phyloP scores from a whole-genome alignment of 2,329 filamentous ascomycete genomes.

The Pseudogymnoascus sp. region DNA sequence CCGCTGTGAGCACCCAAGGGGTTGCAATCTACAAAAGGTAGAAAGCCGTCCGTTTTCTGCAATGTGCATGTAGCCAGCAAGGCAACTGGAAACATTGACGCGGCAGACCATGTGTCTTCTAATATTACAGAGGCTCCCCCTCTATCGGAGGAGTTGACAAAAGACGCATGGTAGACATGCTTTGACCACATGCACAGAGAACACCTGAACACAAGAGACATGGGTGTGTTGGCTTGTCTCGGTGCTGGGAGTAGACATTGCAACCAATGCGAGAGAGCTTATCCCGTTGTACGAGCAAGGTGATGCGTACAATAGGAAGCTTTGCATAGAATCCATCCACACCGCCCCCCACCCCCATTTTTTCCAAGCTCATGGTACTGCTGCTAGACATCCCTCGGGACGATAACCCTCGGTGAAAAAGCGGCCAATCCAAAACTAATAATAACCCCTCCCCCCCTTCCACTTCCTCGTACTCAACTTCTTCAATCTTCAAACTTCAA shows the following conservation, averaged over 20 bases:
- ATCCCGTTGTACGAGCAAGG: not conserved
- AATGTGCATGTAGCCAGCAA: not conserved
- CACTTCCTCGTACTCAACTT: not conserved
- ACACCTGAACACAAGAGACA: not conserved
- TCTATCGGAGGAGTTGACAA: not conserved
- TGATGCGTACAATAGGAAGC: not conserved
- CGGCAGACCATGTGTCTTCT: not conserved
- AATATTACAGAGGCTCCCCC: not conserved
- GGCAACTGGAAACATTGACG: not conserved
- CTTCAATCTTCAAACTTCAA: not conserved
- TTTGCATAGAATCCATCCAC: not conserved
- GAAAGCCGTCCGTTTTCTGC: not conserved
- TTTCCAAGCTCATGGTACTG: not conserved
- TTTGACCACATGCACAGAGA: not conserved
- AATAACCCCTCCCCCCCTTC: conserved; percentile 14
- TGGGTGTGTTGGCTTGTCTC: conserved; percentile 2
- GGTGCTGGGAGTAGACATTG: not conserved
- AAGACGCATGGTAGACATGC: conserved; percentile 2
- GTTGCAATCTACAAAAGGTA: not conserved
- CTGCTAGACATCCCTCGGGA: not conserved
- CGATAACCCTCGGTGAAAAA: not conserved
- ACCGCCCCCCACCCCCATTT: not conserved
- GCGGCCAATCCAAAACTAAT: not conserved
- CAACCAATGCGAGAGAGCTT: conserved; percentile 1
- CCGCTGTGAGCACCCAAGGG: not conserved